Evolutionary conservation across 257 asterid species (phyloP), one percentile per base, ranked within the genome.

Genomic region (Lavandula angustifolia): DNA sequence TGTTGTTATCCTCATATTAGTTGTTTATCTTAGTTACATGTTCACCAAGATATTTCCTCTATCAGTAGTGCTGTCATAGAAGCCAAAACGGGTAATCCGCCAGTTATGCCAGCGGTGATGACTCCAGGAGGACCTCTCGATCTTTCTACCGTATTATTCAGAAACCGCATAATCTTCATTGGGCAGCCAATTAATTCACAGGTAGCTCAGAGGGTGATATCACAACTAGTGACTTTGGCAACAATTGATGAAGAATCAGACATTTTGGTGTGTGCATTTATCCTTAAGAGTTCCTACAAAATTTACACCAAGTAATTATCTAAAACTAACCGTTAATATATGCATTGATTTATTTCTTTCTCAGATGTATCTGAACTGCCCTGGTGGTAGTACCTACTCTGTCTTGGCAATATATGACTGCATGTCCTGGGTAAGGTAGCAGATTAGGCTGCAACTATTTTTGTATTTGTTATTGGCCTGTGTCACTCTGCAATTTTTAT

Each of bases 321-420:
- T 40, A 9, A 47, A 47, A 58, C 38, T 37, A 51, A 32, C 56
- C 63, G 13, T 60, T 74, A 52, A 65, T 47, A 5, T 70, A n/a
- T 38, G 5, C 27, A 22, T 22, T 54, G 54, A n/a, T 11, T 61
- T 48, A 3, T 61, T 18, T 72, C 41, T 64, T 53, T 59, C 54
- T 55, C 78, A 94, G 99, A 75, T 94, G 8, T 94, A 90, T 75
- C 82, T 94, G 72, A 94, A 94, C 76, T 87, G 99, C 86, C 95
- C 96, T 0, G 99, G 96, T 57, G 99, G 96, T 66, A 90, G 95
- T 79, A 78, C 88, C 38, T 94, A 90, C 79, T 83, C 96, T 60
- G 79, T 90, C 70, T 68, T 94, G 80, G 99, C 95, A 43, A 90
- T 94, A 73, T 94, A 90, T 79, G 99, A 94, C 78, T 94, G 99